phyloP scores from a whole-genome alignment of 306 rosid genomes.

The cucumber (Cucumis sativus) region DNA sequence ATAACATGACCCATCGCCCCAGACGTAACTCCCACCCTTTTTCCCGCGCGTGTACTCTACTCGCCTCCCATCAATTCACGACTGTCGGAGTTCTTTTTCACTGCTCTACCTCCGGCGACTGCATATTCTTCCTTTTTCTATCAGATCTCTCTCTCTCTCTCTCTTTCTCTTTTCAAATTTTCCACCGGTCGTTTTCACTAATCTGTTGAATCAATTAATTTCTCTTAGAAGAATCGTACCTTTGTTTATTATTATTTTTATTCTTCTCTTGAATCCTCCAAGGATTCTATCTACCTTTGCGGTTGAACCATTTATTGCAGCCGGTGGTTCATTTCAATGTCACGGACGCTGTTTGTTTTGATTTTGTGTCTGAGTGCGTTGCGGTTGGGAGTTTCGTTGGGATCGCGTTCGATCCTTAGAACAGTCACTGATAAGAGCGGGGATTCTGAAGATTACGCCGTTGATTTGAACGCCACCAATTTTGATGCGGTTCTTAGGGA shows the following conservation, averaged over 20 bases:
- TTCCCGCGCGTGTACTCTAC: neutral
- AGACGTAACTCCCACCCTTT: neutral
- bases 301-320: neutral
- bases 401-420: conserved; percentile 63
- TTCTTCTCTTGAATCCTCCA: neutral
- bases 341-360: conserved; percentile 26
- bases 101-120: conserved; percentile 7
- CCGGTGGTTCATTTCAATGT: conserved; percentile 24
- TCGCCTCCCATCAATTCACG: neutral
- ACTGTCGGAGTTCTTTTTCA: neutral
- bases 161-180: neutral
- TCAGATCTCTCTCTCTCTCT: neutral
- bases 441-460: conserved; percentile 51
- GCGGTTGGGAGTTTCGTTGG: conserved; percentile 21
- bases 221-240: neutral
- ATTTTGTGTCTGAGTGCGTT: conserved; percentile 26
- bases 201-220: neutral
- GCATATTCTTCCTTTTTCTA: neutral
- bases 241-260: neutral
- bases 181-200: neutral
- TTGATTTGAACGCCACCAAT: conserved; percentile 59
- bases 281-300: neutral
- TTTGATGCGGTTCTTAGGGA: conserved; percentile 64
- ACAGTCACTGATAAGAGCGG: conserved; percentile 18
- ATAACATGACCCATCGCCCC: neutral